Conservation (phyloP, 768 basidiomycete species). For the Suillus subaureus region DNA sequence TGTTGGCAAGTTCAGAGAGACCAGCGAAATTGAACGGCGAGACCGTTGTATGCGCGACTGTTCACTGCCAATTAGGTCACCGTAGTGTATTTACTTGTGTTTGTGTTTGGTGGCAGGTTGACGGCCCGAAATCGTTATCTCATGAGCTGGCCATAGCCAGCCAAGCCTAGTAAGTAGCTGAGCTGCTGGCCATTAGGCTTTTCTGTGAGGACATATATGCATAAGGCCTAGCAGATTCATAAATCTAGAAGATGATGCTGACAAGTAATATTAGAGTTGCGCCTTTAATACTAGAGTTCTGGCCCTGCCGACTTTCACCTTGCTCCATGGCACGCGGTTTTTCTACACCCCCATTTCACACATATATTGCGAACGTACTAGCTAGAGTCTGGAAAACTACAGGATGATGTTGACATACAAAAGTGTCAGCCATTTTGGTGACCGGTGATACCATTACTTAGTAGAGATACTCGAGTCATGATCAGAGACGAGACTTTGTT, state of each 20-base stretch:
- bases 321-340: too few species aligned
- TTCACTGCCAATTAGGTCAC: constrained; percentile 15
- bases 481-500: too few species aligned
- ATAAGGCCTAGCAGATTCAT: background rate
- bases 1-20: background rate
- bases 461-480: too few species aligned
- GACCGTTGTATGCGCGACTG: constrained; percentile 7
- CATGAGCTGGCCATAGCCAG: background rate
- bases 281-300: too few species aligned
- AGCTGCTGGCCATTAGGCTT: background rate
- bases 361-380: too few species aligned
- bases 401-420: too few species aligned
- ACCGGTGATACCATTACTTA: too few species aligned
- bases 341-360: too few species aligned
- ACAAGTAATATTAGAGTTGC: background rate
- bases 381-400: too few species aligned
- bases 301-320: too few species aligned
- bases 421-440: too few species aligned
- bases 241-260: background rate
- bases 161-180: background rate
- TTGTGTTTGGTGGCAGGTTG: constrained; percentile 13
- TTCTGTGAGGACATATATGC: background rate
- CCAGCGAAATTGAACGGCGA: constrained; percentile 2
- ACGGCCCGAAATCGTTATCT: background rate
- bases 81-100: constrained; percentile 11